Conservation (phyloP, 2,329 filamentous ascomycete species). For the Apiospora hydei region DNA sequence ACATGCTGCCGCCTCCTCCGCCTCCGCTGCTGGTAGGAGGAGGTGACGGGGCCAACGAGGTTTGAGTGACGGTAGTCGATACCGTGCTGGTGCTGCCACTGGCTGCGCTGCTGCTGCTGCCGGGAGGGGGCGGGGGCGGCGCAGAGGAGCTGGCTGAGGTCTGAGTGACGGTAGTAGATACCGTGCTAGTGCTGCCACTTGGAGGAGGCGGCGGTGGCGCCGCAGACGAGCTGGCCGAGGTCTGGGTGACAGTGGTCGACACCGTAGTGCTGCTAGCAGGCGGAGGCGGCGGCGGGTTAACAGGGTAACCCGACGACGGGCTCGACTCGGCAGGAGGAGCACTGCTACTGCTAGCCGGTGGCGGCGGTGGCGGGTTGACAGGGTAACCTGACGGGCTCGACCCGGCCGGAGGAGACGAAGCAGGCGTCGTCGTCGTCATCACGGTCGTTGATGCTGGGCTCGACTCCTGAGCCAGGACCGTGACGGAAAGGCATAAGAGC, state of each 20-base stretch:
- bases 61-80: neutral
- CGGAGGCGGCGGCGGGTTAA: neutral
- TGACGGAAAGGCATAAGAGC: neutral
- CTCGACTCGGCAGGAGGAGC: neutral
- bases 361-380: neutral
- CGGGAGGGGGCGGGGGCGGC: neutral
- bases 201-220: neutral
- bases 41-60: neutral
- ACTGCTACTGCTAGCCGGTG: neutral
- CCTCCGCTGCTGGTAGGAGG: neutral
- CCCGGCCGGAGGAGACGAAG: neutral
- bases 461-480: neutral
- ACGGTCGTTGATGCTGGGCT: neutral
- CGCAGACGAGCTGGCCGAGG: neutral
- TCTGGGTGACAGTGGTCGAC: neutral
- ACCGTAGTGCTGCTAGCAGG: neutral
- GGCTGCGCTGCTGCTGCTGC: neutral
- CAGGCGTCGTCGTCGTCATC: neutral
- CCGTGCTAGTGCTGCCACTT: neutral
- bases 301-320: neutral
- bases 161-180: neutral
- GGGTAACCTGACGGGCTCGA: neutral
- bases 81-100: neutral
- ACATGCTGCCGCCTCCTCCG: neutral
- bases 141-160: neutral